Conservation (phyloP, 2,329 filamentous ascomycete species). For the Penicillium crustosum region DNA sequence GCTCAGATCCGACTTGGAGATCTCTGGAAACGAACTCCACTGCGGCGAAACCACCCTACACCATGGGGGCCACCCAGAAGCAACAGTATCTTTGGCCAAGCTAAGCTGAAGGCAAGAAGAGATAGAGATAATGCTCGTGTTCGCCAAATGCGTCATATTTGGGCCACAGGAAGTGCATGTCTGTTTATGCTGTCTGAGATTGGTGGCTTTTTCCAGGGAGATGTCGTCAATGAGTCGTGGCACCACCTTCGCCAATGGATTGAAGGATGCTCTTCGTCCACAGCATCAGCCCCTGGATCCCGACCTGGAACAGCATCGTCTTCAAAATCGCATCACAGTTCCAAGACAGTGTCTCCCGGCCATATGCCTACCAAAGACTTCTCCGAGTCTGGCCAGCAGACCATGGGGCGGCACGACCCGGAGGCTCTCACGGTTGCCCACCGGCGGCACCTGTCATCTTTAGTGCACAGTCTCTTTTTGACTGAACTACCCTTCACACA, state of each 20-base stretch:
- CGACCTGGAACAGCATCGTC: slow-evolving; percentile 42
- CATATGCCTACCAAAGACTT: slow-evolving; percentile 7
- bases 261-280: slow-evolving; percentile 42
- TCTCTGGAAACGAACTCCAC: slow-evolving; percentile 79
- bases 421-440: slow-evolving; percentile 82
- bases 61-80: slow-evolving; percentile 66
- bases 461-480: slow-evolving; percentile 52
- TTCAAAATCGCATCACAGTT: slow-evolving; percentile 19
- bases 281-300: slow-evolving; percentile 31
- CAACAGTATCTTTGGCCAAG: slow-evolving; percentile 59
- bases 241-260: slow-evolving; percentile 77
- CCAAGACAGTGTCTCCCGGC: slow-evolving; percentile 10
- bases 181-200: slow-evolving; percentile 88
- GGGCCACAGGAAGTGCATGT: slow-evolving; percentile 84
- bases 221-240: slow-evolving; percentile 81
- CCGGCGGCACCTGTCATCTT: slow-evolving; percentile 68
- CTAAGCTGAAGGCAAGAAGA: slow-evolving; percentile 62
- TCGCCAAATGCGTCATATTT: slow-evolving; percentile 73
- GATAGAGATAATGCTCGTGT: slow-evolving; percentile 63
- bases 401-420: slow-evolving; percentile 65
- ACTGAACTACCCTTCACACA: slow-evolving; percentile 43
- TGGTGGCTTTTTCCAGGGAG: slow-evolving; percentile 83
- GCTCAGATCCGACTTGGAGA: slow-evolving; percentile 81
- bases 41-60: slow-evolving; percentile 74
- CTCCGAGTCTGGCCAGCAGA: slow-evolving; percentile 16